A percentile compares a stretch with the other conserved stretches of the same genome.
phyloP scores from a whole-genome alignment of 805 yeast genomes.

The Teunomyces aglyptinius region DNA sequence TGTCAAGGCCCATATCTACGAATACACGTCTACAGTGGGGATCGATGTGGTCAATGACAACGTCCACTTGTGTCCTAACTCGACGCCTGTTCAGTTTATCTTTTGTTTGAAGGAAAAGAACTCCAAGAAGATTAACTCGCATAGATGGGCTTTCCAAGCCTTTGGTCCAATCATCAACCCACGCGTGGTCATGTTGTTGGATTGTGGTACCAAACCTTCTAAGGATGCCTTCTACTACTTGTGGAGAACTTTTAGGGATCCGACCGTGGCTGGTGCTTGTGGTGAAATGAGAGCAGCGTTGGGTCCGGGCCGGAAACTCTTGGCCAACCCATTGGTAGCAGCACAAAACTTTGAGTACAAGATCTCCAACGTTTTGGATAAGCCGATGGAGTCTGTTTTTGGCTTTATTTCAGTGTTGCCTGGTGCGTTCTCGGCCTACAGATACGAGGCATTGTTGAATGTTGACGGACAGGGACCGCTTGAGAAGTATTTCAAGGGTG shows the following conservation, averaged over 20 bases:
- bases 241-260: conserved; percentile 82
- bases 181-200: conserved; percentile 76
- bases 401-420: conserved; percentile 95
- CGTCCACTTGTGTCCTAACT: conserved; percentile 66
- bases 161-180: conserved; percentile 83
- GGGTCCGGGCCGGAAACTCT: conserved; percentile 50
- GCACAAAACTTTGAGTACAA: conserved; percentile 97
- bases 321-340: conserved; percentile 86
- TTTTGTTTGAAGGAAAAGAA: conserved; percentile 90
- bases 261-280: conserved; percentile 94
- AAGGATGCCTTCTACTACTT: conserved; percentile 80
- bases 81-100: conserved; percentile 79
- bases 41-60: conserved; percentile 65
- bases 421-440: conserved; percentile 94
- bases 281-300: conserved; percentile 91
- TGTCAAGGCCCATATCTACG: conserved; percentile 87
- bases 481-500: conserved; percentile 90
- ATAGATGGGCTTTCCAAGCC: conserved; percentile 95
- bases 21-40: conserved; percentile 90
- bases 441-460: conserved; percentile 74
- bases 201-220: conserved; percentile 93
- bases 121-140: conserved; percentile 88
- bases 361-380: conserved; percentile 90
- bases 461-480: conserved; percentile 80
- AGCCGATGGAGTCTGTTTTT: conserved; percentile 92